phyloP scores from a whole-genome alignment of 768 basidiomycete genomes.

The Lentinula aciculospora region DNA sequence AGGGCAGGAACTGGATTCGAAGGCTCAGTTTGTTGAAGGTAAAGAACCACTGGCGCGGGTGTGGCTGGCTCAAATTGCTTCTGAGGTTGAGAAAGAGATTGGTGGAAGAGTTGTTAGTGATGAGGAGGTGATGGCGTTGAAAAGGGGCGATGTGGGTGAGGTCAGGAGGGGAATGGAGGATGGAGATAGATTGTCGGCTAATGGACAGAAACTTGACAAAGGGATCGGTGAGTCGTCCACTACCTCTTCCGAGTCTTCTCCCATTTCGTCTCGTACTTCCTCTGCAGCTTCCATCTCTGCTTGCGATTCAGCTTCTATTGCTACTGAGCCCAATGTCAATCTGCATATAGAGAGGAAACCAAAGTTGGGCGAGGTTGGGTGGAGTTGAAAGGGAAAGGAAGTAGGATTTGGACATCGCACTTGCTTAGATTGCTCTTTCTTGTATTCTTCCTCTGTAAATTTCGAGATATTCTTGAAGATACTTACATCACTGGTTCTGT shows the following conservation, averaged over 20 bases:
- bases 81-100: conserved; percentile 56
- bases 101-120: conserved; percentile 58
- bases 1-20: not conserved
- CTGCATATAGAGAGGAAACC: not conserved
- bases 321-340: not conserved
- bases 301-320: not conserved
- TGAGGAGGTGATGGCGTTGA: conserved; percentile 55
- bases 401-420: too few species aligned
- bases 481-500: too few species aligned
- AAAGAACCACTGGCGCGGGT: conserved; percentile 17
- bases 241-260: not conserved
- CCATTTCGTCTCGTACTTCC: not conserved
- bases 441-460: not conserved
- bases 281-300: not conserved
- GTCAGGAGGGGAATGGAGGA: conserved; percentile 4
- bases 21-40: not conserved
- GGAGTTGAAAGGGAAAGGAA: not conserved
- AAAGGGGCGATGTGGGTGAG: conserved; percentile 20
- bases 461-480: too few species aligned
- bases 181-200: not conserved
- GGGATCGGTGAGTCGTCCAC: not conserved
- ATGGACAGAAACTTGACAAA: not conserved
- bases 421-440: not conserved
- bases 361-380: not conserved
- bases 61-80: conserved; percentile 48